phyloP scores from a whole-genome alignment of 2,329 filamentous ascomycete genomes.

The Periconia sp. region DNA sequence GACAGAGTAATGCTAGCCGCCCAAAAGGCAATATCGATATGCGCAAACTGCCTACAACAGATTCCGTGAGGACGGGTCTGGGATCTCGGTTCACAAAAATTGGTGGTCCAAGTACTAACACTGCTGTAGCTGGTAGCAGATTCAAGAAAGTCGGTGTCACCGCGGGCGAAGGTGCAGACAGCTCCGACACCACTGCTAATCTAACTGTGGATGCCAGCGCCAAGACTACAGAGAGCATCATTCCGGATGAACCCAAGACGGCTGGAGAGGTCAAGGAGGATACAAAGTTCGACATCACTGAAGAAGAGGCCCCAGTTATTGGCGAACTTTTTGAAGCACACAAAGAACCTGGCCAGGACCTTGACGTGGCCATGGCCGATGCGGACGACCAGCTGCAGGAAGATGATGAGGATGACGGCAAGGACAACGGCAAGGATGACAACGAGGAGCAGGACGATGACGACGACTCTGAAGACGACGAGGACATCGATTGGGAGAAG shows the following conservation, averaged over 20 bases:
- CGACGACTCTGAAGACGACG: conserved; percentile 15
- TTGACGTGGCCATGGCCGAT: conserved; percentile 35
- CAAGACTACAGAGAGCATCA: conserved; percentile 1
- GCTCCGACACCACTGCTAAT: not conserved
- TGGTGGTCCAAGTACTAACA: conserved; percentile 11
- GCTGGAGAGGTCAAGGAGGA: conserved; percentile 6
- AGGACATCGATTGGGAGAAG: conserved; percentile 43
- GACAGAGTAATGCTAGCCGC: conserved; percentile 21
- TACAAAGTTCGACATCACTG: conserved; percentile 34
- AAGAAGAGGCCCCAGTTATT: not conserved
- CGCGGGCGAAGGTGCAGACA: conserved; percentile 9
- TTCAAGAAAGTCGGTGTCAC: conserved; percentile 72
- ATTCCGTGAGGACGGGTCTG: conserved; percentile 14
- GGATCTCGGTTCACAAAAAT: conserved; percentile 32
- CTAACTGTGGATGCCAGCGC: not conserved
- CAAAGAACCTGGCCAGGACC: conserved; percentile 16
- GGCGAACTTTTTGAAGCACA: conserved; percentile 2
- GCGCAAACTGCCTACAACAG: conserved; percentile 26
- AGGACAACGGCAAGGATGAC: not conserved
- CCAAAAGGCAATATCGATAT: conserved; percentile 20
- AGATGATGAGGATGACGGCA: not conserved
- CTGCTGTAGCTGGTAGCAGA: conserved; percentile 42
- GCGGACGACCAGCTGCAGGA: conserved; percentile 21
- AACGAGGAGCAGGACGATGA: conserved; percentile 28
- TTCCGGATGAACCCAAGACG: conserved; percentile 1